Evolutionary conservation across 2,329 filamentous ascomycete genomes (phyloP), one percentile per base, ranked within the genome.

Genomic region (Thermochaetoides dissita): DNA sequence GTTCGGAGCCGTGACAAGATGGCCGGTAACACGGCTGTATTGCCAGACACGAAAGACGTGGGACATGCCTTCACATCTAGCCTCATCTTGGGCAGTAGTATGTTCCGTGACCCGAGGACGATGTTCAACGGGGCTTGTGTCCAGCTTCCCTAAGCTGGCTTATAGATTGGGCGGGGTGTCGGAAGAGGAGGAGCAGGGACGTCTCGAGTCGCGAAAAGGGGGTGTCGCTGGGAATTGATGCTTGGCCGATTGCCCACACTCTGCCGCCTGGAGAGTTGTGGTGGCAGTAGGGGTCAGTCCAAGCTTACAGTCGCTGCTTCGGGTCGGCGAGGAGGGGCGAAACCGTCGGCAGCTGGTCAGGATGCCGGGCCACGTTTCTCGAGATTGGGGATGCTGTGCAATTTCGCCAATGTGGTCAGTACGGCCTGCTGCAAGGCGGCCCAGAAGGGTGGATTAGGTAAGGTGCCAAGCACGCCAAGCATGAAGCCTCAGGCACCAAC

Each of bases 351-450:
- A 40, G 38, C 30, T 42, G 38, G 44, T 51, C 30, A 43, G 46
- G 43, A 17, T 49, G 50, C 49, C 46, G 46, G 17, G 49, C 51
- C 51, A 53, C 53, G 51, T 53, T 49, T 50, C 43, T 42, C 30
- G 43, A 48, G 37, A 44, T 44, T 47, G 47, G 43, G 43, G 46
- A 39, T 40, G 48, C 40, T 48, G 39, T 43, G 44, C 49, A 55
- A 53, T 50, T 53, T 53, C 52, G 49, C 51, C 47, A 49, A 53
- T 55, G 49, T 55, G 52, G 52, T 53, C 50, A 47, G 34, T 46
- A 24, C 50, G 43, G 43, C 40, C 37, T 40, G 43, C 42, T 44
- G 46, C 45, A 44, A 7, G 28, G 46, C 45, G 46, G 48, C 3
- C 11, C 6, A 11, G 41, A 31, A n/a, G n/a, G 6, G 5, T n/a